Evolutionary conservation across 2,329 filamentous ascomycete genomes (phyloP).

Genomic region (Apiospora phragmitis): DNA sequence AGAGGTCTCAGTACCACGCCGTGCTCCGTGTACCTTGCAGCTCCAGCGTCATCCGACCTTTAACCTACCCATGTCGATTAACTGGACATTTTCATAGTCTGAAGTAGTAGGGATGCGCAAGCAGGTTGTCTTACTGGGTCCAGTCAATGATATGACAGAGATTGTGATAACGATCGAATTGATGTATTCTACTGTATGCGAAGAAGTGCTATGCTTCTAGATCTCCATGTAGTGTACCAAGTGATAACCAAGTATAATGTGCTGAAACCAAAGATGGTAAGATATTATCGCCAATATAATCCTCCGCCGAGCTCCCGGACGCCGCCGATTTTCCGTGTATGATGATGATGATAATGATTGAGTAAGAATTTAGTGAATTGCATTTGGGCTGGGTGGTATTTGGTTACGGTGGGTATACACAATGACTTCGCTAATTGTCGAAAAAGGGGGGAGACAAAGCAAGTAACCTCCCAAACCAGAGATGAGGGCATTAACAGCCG

Average conservation of each 20-base stretch:
- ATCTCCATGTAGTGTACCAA: background rate
- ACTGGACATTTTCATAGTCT: background rate
- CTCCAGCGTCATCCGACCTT: background rate
- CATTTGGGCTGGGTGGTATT: background rate
- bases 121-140: too few relatives aligned
- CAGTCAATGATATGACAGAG: background rate
- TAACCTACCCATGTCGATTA: background rate
- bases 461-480: background rate
- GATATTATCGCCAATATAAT: background rate
- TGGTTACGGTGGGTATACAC: background rate
- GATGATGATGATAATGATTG: background rate
- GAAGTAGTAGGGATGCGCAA: background rate
- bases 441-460: background rate
- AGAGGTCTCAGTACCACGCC: background rate
- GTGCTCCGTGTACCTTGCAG: background rate
- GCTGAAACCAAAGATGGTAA: background rate
- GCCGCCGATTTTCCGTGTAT: background rate
- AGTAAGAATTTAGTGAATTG: background rate
- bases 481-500: background rate
- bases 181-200: background rate
- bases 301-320: background rate
- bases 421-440: background rate
- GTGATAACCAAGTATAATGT: background rate
- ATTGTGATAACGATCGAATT: background rate
- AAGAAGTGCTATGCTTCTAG: background rate